Percentiles rank a stretch among this genome's conserved stretches.
Conservation (phyloP, 495 filamentous ascomycete species). For the Hypoxylon crocopeplum region DNA sequence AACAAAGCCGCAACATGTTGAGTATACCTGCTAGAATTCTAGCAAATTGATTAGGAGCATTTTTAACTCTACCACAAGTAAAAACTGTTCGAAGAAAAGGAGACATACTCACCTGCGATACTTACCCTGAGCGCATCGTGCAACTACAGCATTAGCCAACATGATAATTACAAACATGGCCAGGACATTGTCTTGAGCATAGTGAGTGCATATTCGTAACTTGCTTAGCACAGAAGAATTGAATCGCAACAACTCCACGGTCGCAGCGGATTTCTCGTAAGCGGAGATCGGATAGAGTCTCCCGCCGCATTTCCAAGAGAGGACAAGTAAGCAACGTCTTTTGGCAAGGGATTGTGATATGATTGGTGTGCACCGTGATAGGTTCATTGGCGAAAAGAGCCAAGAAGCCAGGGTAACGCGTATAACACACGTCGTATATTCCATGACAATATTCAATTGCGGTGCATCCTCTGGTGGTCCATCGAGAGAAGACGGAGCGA, state of each 20-base stretch:
- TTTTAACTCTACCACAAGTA: too few species aligned
- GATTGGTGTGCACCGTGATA: slow-evolving; percentile 23
- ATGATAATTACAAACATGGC: not conserved
- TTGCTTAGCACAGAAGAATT: not conserved
- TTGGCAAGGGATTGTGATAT: slow-evolving; percentile 27
- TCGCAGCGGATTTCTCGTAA: slow-evolving; percentile 16
- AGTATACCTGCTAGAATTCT: too few species aligned
- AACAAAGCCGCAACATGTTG: too few species aligned
- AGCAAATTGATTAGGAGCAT: too few species aligned
- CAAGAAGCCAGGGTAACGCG: slow-evolving; percentile 20
- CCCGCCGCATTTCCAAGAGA: slow-evolving; percentile 30
- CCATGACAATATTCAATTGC: slow-evolving; percentile 16
- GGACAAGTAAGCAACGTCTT: slow-evolving; percentile 17
- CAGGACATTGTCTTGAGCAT: too few species aligned
- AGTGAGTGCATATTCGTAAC: not conserved
- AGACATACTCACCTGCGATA: slow-evolving; percentile 7
- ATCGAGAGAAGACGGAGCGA: not conserved
- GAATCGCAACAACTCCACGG: slow-evolving; percentile 10
- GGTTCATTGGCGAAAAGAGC: slow-evolving; percentile 4
- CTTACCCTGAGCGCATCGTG: slow-evolving; percentile 5
- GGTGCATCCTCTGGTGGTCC: not conserved
- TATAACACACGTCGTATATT: slow-evolving; percentile 24
- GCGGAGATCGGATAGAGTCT: slow-evolving; percentile 32
- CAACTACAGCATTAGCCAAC: not conserved
- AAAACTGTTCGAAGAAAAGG: not conserved